A percentile compares a stretch with the other conserved stretches of the same genome.
Evolutionary conservation across 257 asterid species (phyloP).

Genomic region (Hygrophila difformis): DNA sequence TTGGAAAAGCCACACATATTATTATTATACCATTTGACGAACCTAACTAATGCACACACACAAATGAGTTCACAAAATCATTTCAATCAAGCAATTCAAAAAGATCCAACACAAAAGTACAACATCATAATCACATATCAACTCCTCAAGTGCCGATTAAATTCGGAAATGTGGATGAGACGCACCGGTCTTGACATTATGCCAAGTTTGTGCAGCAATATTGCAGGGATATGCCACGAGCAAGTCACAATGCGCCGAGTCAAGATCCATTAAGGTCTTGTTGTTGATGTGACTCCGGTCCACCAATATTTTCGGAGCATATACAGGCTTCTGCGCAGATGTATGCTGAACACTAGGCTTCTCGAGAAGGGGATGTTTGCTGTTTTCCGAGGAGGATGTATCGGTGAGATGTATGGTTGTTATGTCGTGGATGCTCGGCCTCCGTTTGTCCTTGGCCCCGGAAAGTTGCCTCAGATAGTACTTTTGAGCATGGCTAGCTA

Average conservation of each 20-base stretch:
- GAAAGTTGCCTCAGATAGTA: conserved; percentile 60
- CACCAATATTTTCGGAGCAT: too few species aligned
- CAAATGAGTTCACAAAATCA: background rate
- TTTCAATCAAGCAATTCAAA: background rate
- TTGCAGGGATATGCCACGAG: too few species aligned
- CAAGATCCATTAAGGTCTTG: too few species aligned
- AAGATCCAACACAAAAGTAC: background rate
- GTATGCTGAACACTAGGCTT: too few species aligned
- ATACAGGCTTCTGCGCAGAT: too few species aligned
- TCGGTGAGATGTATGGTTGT: conserved; percentile 30
- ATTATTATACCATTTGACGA: background rate
- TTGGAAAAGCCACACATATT: background rate
- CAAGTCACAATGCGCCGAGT: too few species aligned
- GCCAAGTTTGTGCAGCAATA: too few species aligned
- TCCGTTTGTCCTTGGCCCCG: conserved; percentile 56
- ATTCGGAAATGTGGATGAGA: background rate
- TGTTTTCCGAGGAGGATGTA: conserved; percentile 10
- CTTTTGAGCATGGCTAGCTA: conserved; percentile 92
- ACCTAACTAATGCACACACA: background rate
- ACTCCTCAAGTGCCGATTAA: too few species aligned
- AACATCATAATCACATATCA: too few species aligned
- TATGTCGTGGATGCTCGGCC: conserved; percentile 84
- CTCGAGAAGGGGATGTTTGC: too few species aligned
- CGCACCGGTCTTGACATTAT: too few species aligned
- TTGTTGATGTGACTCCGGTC: too few species aligned